These are phyloP conservation scores for Millerozyma acaciae DNA, from an alignment of 805 yeast genomes.

Conservation along the genomic window DNA sequence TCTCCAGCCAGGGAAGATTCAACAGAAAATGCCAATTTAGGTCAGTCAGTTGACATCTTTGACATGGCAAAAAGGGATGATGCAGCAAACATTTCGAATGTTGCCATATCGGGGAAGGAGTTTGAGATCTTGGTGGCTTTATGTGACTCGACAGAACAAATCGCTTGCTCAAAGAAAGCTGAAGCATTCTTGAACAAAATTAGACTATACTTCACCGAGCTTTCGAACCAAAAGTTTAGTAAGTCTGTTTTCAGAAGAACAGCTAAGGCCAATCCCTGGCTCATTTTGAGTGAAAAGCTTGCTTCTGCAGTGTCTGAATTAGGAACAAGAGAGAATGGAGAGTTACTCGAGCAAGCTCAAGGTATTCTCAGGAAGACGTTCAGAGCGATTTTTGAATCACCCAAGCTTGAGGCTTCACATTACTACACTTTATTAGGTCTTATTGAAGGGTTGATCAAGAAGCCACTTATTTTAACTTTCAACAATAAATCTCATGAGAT, in stretches of 20 bases:
- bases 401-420: constrained; percentile 21
- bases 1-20: constrained; percentile 5
- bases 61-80: constrained; percentile 6
- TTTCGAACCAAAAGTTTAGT: constrained; percentile 43
- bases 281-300: constrained; percentile 27
- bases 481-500: constrained; percentile 24
- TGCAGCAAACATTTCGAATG: constrained; percentile 17
- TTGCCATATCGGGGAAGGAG: constrained; percentile 49
- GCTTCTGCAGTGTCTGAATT: constrained; percentile 31
- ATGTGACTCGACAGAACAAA: constrained; percentile 35
- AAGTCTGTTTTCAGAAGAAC: constrained; percentile 28
- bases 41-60: constrained; percentile 16
- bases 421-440: constrained; percentile 35
- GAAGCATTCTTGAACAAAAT: constrained; percentile 41
- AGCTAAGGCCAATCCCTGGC: constrained; percentile 30
- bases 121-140: constrained; percentile 56
- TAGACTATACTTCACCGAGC: constrained; percentile 43
- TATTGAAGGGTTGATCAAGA: constrained; percentile 25
- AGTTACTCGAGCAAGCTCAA: constrained; percentile 24
- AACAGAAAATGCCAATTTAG: constrained; percentile 18
- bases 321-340: constrained; percentile 21
- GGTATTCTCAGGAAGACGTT: constrained; percentile 26
- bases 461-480: constrained; percentile 23
- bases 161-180: constrained; percentile 34
- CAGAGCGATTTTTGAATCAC: no score